phyloP scores from a whole-genome alignment of 345 rosid species.

The Arabidopsis arenosa region DNA sequence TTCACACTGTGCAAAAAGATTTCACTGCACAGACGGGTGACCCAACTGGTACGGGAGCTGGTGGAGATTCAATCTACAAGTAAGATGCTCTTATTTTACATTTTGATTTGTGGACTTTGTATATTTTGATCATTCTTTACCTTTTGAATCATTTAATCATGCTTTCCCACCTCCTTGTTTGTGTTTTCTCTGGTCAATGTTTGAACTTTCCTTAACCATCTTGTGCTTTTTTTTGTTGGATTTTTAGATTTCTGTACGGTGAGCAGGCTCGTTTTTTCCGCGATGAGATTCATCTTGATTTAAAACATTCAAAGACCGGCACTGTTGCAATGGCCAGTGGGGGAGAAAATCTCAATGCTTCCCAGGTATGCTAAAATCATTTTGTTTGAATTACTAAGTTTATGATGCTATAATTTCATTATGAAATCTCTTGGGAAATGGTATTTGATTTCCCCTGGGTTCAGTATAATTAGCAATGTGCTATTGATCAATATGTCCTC shows the following conservation, averaged over 20 bases:
- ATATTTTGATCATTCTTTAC: background rate
- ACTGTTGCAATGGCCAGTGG: slow-evolving; percentile 96
- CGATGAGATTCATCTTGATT: slow-evolving; percentile 87
- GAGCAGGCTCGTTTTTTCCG: slow-evolving; percentile 89
- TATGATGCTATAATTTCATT: background rate
- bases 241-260: slow-evolving; percentile 76
- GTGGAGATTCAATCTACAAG: slow-evolving; percentile 92
- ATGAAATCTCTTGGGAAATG: background rate
- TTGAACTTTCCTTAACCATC: background rate
- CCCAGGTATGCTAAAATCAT: slow-evolving; percentile 61
- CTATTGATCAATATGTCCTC: slow-evolving; percentile 25
- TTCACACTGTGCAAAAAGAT: slow-evolving; percentile 91
- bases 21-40: slow-evolving; percentile 86
- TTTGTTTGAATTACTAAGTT: slow-evolving; percentile 10
- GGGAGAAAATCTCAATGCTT: slow-evolving; percentile 97
- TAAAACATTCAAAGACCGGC: slow-evolving; percentile 84
- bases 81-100: slow-evolving; percentile 41
- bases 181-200: background rate
- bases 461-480: background rate
- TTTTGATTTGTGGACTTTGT: slow-evolving; percentile 2
- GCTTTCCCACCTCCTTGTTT: slow-evolving; percentile 13
- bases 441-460: background rate
- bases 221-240: slow-evolving; percentile 1
- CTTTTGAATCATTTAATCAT: background rate
- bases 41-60: slow-evolving; percentile 81